phyloP scores from a whole-genome alignment of 768 basidiomycete species.

The Butyriboletus loyo region DNA sequence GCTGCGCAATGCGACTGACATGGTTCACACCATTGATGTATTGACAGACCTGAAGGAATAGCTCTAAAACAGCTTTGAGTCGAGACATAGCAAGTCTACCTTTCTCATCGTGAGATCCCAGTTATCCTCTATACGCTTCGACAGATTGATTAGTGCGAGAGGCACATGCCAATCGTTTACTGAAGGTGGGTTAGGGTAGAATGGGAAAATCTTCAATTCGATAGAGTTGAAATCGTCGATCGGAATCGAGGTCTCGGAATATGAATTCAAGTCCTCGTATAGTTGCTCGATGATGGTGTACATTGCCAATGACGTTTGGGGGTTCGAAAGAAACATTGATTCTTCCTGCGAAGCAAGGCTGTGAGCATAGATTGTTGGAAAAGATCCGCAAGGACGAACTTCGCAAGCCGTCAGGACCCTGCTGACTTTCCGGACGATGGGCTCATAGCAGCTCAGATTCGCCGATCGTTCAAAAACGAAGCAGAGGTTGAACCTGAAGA shows the following conservation, averaged over 20 bases:
- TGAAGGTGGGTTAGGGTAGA: slow-evolving; percentile 88
- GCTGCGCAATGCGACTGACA: slow-evolving; percentile 83
- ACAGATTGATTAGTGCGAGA: slow-evolving; percentile 79
- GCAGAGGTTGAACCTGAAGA: slow-evolving; percentile 92
- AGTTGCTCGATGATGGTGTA: slow-evolving; percentile 91
- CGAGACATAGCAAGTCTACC: slow-evolving; percentile 37
- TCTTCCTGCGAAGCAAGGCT: slow-evolving; percentile 61
- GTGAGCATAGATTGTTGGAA: neutral
- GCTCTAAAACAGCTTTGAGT: neutral
- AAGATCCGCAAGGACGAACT: slow-evolving; percentile 45
- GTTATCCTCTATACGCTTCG: slow-evolving; percentile 78
- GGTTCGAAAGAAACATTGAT: slow-evolving; percentile 79
- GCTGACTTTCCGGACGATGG: slow-evolving; percentile 91
- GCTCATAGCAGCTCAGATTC: slow-evolving; percentile 93
- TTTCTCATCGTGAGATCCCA: slow-evolving; percentile 96
- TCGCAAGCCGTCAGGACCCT: slow-evolving; percentile 87
- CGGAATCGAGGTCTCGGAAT: slow-evolving; percentile 91
- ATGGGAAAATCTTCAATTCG: slow-evolving; percentile 94
- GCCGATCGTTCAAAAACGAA: slow-evolving; percentile 93
- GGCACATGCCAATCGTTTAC: slow-evolving; percentile 97
- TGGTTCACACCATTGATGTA: slow-evolving; percentile 91
- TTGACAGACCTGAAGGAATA: slow-evolving; percentile 51
- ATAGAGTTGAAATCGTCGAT: slow-evolving; percentile 93
- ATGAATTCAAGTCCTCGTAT: slow-evolving; percentile 96
- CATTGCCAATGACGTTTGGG: slow-evolving; percentile 61